Evolutionary conservation across 768 basidiomycete species (phyloP), one percentile per base, ranked within the genome.

Genomic region (Boletus fagicola): DNA sequence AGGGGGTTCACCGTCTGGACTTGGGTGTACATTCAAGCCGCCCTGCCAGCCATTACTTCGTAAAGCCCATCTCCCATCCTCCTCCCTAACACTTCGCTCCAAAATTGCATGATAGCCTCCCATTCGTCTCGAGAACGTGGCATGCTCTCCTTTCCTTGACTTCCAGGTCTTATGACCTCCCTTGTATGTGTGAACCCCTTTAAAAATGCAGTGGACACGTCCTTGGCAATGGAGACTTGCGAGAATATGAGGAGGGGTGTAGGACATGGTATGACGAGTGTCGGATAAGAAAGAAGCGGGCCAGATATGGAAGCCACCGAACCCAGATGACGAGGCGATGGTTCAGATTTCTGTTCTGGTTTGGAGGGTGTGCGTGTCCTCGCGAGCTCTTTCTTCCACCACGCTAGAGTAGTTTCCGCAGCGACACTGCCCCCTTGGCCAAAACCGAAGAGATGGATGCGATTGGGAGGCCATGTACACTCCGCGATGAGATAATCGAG

Each of bases 371-470:
- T 40, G 26, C 28, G 57, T 36, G 53, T n/a, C 40, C 33, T 51
- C 8, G 54, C 36, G 7, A 67, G 56, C 71, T 72, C 56, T 65
- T 62, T 60, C 51, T 75, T 83, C 82, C 85, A 88, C 74, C 77
- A 80, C 35, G 73, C 65, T 7, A 92, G 65, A 0, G 80, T 81
- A 51, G 83, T 77, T 71, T 97, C 93, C 2, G 77, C 80, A 1
- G 85, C 90, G 35, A 93, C 81, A 20, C 79, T 86, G 0, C 91
- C 94, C 0, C 94, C 94, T 70, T 97, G 94, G 0, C 82, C 90
- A 61, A 92, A 97, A 3, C 94, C 94, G 55, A 95, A 90, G 46
- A 94, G 67, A 68, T 97, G 94, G 40, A 97, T 87, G n/a, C 80
- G 77, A 11, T 81, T 56, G 0, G 78, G 64, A 7, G 84, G 76